These are phyloP conservation scores for Exobasidium rhododendri DNA, from an alignment of 1,284 basidiomycete species.

Conservation along the genomic window DNA sequence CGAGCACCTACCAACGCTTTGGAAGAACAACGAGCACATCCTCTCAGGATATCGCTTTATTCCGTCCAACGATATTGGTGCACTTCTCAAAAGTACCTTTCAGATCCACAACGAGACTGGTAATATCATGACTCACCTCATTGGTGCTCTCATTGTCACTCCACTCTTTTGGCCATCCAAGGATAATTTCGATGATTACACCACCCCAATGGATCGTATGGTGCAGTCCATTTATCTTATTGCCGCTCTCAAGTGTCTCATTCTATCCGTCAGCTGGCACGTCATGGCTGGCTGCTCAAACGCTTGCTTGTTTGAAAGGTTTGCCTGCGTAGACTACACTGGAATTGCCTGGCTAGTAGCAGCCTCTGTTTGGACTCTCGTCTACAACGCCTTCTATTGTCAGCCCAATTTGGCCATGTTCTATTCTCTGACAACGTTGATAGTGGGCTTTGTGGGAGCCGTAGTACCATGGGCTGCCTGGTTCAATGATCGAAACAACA, in stretches of 20 bases:
- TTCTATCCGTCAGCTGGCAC: conserved; percentile 50
- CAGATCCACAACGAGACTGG: conserved; percentile 54
- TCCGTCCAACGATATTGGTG: conserved; percentile 38
- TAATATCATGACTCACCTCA: conserved; percentile 52
- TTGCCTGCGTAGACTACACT: conserved; percentile 53
- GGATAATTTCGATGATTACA: conserved; percentile 37
- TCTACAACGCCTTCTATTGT: conserved; percentile 54
- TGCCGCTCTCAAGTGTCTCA: conserved; percentile 51
- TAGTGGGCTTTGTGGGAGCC: conserved; percentile 43
- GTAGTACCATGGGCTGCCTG: conserved; percentile 51
- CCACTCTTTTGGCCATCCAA: conserved; percentile 50
- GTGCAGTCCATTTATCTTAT: conserved; percentile 51
- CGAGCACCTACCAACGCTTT: conserved; percentile 44
- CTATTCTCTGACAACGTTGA: conserved; percentile 43
- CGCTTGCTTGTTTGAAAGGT: conserved; percentile 46
- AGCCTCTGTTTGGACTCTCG: conserved; percentile 47
- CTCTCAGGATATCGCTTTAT: conserved; percentile 53
- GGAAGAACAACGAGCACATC: conserved; percentile 54
- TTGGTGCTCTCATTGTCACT: conserved; percentile 42
- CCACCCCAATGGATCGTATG: conserved; percentile 49
- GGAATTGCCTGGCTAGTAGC: conserved; percentile 54
- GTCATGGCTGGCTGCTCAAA: conserved; percentile 53
- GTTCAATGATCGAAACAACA: conserved; percentile 51
- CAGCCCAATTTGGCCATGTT: conserved; percentile 49
- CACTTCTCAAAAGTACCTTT: conserved; percentile 45